phyloP scores from a whole-genome alignment of 2,329 filamentous ascomycete genomes.

The Lachnellula subtilissima region DNA sequence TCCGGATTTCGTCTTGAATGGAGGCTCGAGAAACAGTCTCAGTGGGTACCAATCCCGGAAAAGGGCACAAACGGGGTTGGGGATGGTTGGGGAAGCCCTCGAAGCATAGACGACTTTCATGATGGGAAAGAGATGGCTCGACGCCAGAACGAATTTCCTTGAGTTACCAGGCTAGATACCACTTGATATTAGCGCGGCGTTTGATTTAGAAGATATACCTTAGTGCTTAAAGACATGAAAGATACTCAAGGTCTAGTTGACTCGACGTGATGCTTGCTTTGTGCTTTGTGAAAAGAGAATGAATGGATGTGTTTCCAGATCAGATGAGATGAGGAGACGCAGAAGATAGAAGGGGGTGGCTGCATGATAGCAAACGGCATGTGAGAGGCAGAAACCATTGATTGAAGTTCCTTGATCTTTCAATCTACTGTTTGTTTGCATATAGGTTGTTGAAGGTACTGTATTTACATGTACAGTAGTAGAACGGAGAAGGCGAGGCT shows the following conservation, averaged over 20 bases:
- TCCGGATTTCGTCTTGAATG: slow-evolving; percentile 55
- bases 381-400: too few species aligned
- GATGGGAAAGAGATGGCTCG: slow-evolving; percentile 20
- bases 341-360: too few species aligned
- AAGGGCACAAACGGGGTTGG: slow-evolving; percentile 17
- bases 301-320: not conserved
- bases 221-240: slow-evolving; percentile 23
- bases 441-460: not conserved
- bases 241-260: not conserved
- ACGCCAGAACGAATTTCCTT: slow-evolving; percentile 29
- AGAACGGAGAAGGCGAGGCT: not conserved
- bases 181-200: slow-evolving; percentile 30
- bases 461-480: not conserved
- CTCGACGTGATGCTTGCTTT: too few species aligned
- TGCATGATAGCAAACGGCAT: not conserved
- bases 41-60: slow-evolving; percentile 37
- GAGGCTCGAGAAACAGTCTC: slow-evolving; percentile 47
- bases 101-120: slow-evolving; percentile 15
- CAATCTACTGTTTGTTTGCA: too few species aligned
- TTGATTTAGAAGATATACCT: slow-evolving; percentile 26
- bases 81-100: slow-evolving; percentile 20
- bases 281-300: too few species aligned
- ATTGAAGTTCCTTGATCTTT: too few species aligned
- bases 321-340: not conserved
- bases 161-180: slow-evolving; percentile 27